These are phyloP conservation scores for Trichoderma lentiforme DNA, from an alignment of 2,329 filamentous ascomycete species.

Conservation along the genomic window DNA sequence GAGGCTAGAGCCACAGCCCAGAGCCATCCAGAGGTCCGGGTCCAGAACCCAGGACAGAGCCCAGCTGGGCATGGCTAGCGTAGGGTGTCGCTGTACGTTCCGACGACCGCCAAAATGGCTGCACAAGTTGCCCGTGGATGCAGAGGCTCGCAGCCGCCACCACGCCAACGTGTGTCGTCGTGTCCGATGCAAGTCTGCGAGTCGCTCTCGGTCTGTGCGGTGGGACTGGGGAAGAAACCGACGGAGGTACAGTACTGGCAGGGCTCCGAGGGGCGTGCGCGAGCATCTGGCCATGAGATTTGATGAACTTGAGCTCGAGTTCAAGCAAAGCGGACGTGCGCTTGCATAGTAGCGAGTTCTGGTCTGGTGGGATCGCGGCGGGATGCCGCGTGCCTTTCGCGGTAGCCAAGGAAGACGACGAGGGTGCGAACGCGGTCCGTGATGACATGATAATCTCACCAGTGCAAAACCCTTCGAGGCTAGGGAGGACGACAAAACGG, in stretches of 20 bases:
- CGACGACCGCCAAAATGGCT: constrained; percentile 9
- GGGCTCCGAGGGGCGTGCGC: background rate
- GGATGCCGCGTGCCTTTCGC: constrained; percentile 14
- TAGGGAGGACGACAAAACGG: constrained; percentile 3
- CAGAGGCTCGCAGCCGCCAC: constrained; percentile 12
- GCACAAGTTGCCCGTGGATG: background rate
- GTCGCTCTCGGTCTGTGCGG: constrained; percentile 14
- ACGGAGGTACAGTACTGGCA: background rate
- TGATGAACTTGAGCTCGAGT: constrained; percentile 1
- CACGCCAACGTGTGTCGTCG: constrained; percentile 6
- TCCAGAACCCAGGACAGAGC: constrained; percentile 5
- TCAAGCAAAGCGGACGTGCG: background rate
- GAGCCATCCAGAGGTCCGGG: constrained; percentile 7
- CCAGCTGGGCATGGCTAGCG: constrained; percentile 17
- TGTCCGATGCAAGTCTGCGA: constrained; percentile 12
- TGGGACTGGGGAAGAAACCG: constrained; percentile 14
- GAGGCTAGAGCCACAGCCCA: constrained; percentile 6
- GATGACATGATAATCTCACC: constrained; percentile 11
- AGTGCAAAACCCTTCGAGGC: constrained; percentile 1
- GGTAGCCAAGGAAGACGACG: constrained; percentile 4
- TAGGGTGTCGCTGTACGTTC: constrained; percentile 13
- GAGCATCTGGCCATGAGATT: background rate
- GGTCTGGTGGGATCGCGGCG: constrained; percentile 5
- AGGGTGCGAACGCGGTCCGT: constrained; percentile 6
- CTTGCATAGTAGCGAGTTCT: background rate